Base-by-base conservation (phyloP, 345 rosid species). In the Kernera saxatilis region DNA sequence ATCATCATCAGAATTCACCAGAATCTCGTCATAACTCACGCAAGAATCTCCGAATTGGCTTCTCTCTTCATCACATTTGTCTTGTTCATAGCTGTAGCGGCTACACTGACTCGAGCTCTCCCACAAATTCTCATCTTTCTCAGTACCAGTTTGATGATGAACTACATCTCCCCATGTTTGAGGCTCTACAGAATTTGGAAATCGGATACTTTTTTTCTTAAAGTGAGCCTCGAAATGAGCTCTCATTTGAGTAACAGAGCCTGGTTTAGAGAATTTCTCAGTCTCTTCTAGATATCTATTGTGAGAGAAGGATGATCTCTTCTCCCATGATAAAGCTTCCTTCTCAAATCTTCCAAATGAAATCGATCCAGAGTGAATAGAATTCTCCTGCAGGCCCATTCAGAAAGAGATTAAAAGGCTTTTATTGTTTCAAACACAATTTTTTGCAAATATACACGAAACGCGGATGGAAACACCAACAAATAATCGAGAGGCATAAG, bases 301-400 rank as follows among this genome's bases (percentile, higher is more conserved):
- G 75, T 82, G 98, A 13, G 87, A 87, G 75, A 92, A 92, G n/a
- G 92, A 87, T 39, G 98, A 92, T 57, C 89, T 80, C 76, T 84
- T 87, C 70, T 92, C 98, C 96, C 96, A 92, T 30, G 82, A 84
- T 68, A 89, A 68, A 26, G 78, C 72, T 67, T 92, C 96, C 21
- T 62, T 86, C 73, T 92, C 98, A 67, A 92, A 92, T 77, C 96
- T 86, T 57, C 98, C 98, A 74, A 92, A 92, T 33, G 98, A 92
- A 78, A 92, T 61, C 17, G 96, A 92, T 50, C 96, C 96, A 19
- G 96, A 92, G 81, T 81, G 87, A 22, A 86, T 62, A 39, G 89
- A 84, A 76, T 84, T 92, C 33, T 82, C 79, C 96, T 89, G 87
- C 72, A 77, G 15, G 36, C 60, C 37, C 69, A 73, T 82, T 22